Evolutionary conservation across 1,139 yeast genomes (phyloP).

Genomic region (Suhomyces atakaporum): DNA sequence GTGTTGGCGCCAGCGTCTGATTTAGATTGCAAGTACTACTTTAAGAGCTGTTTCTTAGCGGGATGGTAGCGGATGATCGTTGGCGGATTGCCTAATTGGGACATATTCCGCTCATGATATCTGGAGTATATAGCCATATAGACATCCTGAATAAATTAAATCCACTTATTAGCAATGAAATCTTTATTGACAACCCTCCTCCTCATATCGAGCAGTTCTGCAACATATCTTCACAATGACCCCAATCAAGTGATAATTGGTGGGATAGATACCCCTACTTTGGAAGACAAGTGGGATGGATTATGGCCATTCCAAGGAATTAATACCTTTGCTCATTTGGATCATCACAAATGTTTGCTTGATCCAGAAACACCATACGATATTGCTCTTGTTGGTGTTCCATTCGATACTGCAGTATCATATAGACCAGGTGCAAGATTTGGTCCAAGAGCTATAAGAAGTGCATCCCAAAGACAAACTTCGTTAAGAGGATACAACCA

Average conservation of each 20-base stretch:
- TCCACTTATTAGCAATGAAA: constrained; percentile 6
- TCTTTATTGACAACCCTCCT: not conserved
- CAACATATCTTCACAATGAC: constrained; percentile 1
- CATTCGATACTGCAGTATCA: constrained; percentile 76
- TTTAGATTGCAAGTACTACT: no score
- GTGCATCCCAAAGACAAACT: constrained; percentile 73
- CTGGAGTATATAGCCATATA: constrained; percentile 8
- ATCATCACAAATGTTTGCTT: constrained; percentile 56
- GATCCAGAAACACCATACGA: constrained; percentile 53
- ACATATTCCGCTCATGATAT: constrained; percentile 3
- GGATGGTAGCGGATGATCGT: not conserved
- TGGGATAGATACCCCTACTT: constrained; percentile 16
- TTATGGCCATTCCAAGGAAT: constrained; percentile 73
- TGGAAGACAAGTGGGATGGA: constrained; percentile 61
- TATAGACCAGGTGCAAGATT: constrained; percentile 78
- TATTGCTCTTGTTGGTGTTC: constrained; percentile 71
- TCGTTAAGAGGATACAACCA: constrained; percentile 67
- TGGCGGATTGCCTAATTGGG: constrained; percentile 12
- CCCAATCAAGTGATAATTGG: constrained; percentile 6
- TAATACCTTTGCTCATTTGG: constrained; percentile 73
- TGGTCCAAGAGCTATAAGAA: constrained; percentile 75
- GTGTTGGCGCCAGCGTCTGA: no score
- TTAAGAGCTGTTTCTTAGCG: not conserved
- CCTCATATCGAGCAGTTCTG: constrained; percentile 4
- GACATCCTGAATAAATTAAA: not conserved